Base-by-base conservation (phyloP, 345 rosid species). In the Acer saccharum region DNA sequence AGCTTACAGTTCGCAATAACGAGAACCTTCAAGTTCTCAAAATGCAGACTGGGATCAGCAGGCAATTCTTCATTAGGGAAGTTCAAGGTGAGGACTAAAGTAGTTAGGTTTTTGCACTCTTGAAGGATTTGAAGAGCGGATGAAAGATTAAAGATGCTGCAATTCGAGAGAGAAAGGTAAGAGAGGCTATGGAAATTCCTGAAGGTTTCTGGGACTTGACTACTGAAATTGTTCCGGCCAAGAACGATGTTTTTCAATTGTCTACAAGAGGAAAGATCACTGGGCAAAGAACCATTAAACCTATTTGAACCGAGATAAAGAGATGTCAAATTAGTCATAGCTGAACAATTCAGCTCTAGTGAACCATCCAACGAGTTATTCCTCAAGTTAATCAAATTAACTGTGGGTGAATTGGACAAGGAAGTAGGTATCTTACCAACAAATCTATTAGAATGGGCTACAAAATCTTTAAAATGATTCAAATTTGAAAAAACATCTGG, bases 221-320 rank as follows among this genome's bases (percentile, higher is more conserved):
- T 90, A 61, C 68, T 76, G 62, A 92, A 87, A 65, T 80, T 76
- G 87, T 92, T 93, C 20, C 90, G 78, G 14, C 94, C 93, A 32
- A 93, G 92, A 67, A 90, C 89, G 27, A 92, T 78, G 71, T 86
- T 85, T 69, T 41, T 83, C 84, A 93, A 77, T 25, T 46, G 73
- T 67, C 82, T 84, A 75, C 98, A 94, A 11, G 46, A 29, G 7
- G 95, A 89, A 66, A 94, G 93, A 75, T 83, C 74, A 67, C 65
- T 75, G 17, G 98, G 98, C n/a, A 94, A 62, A 27, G 7, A 2
- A 0, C 97, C 98, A 2, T 17, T 46, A 81, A 89, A 89, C 76
- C 48, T 72, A 68, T 94, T 94, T 1, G 90, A 75, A 27, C 88
- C 98, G 18, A 94, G 68, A 88, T 90, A 89, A 80, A 94, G 92